phyloP scores from a whole-genome alignment of 2,329 filamentous ascomycete genomes.

The Fusarium sp. region DNA sequence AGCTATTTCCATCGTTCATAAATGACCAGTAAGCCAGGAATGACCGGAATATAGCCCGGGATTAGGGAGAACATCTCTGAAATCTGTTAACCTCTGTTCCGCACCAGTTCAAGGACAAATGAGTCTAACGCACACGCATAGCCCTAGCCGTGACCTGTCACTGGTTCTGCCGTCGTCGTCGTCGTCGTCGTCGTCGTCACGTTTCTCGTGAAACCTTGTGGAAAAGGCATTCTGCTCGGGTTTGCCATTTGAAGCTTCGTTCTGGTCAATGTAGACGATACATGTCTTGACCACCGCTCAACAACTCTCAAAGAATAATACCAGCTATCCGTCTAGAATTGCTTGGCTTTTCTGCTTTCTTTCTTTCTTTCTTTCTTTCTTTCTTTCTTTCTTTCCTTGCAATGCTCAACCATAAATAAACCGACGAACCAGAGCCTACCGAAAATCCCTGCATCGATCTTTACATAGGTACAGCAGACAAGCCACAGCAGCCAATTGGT shows the following conservation, averaged over 20 bases:
- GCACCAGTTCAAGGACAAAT: too few relatives aligned
- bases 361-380: constrained; percentile 1
- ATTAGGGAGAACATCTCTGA: too few relatives aligned
- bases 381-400: not conserved
- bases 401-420: not conserved
- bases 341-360: too few relatives aligned
- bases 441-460: constrained; percentile 24
- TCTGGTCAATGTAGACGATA: constrained; percentile 4
- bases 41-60: too few relatives aligned
- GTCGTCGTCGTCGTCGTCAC: too few relatives aligned
- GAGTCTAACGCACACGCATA: too few relatives aligned
- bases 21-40: too few relatives aligned
- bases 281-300: constrained; percentile 11
- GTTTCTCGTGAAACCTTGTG: constrained; percentile 33
- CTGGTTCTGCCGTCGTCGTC: constrained; percentile 2
- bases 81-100: too few relatives aligned
- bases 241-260: not conserved
- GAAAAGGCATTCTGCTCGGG: constrained; percentile 32
- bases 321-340: not conserved
- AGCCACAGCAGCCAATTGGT: constrained; percentile 36
- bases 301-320: not conserved
- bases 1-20: too few relatives aligned
- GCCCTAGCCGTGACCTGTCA: not conserved
- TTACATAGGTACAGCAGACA: not conserved
- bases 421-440: constrained; percentile 9